Evolutionary conservation across 371 early-diverging fungal species (phyloP).

Genomic region (Mortierella sp.): DNA sequence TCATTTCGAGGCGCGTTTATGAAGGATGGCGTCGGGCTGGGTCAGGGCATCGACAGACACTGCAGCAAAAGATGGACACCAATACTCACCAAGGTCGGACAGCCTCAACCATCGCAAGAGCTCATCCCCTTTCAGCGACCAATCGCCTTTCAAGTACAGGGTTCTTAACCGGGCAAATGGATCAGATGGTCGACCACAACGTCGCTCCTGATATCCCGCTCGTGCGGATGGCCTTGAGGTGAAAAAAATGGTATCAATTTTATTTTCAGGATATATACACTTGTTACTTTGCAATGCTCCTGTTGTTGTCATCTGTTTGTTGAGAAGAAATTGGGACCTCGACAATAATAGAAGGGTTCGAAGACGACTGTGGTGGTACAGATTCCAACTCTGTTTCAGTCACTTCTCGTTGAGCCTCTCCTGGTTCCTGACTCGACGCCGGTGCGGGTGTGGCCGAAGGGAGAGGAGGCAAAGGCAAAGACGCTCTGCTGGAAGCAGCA

Average conservation of each 20-base stretch:
- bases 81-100: neutral
- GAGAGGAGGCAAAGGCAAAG: neutral
- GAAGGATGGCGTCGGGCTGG: no score
- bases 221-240: no score
- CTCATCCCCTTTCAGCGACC: neutral
- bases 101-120: neutral
- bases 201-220: neutral
- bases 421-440: neutral
- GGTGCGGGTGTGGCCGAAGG: neutral
- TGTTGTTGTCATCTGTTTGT: neutral
- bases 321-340: neutral
- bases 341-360: neutral
- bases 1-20: no score
- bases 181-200: neutral
- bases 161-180: neutral
- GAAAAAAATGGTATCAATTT: neutral
- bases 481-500: neutral
- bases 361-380: neutral
- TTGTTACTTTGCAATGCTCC: neutral
- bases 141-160: neutral
- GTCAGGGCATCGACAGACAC: neutral
- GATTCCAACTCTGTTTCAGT: neutral
- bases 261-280: neutral
- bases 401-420: neutral
- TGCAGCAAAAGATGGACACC: neutral